Conservation (phyloP, 2,329 filamentous ascomycete genomes). For the Claviceps sp. region DNA sequence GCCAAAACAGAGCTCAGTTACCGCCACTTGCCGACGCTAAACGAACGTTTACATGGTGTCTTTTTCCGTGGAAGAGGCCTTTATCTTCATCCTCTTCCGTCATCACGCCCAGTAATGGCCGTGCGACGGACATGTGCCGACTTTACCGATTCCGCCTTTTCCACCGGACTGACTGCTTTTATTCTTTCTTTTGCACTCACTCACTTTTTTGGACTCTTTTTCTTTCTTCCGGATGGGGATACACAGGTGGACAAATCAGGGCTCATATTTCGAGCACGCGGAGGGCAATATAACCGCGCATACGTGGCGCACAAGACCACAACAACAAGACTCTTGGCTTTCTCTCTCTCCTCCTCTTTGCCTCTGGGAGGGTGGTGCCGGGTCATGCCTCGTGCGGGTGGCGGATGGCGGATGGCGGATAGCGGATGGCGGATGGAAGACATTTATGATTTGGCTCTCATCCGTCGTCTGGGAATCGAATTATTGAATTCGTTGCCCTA, state of each 20-base stretch:
- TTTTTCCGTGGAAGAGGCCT: too few relatives aligned
- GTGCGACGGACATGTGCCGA: too few relatives aligned
- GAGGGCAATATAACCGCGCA: background rate
- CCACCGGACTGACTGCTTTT: background rate
- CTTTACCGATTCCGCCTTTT: background rate
- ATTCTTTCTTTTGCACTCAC: background rate
- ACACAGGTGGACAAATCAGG: background rate
- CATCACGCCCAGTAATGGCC: too few relatives aligned
- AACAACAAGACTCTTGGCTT: background rate
- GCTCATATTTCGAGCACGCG: background rate
- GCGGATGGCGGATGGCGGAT: background rate
- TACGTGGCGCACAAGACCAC: background rate
- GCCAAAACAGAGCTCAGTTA: too few relatives aligned
- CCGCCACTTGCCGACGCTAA: too few relatives aligned
- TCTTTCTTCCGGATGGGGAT: too few relatives aligned
- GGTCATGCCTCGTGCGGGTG: constrained; percentile 1
- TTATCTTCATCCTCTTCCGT: too few relatives aligned
- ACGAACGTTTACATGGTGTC: too few relatives aligned
- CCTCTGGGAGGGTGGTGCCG: constrained; percentile 4
- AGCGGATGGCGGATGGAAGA: background rate
- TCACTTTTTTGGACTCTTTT: background rate
- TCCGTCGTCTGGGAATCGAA: constrained; percentile 4
- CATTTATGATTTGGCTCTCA: background rate
- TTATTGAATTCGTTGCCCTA: background rate
- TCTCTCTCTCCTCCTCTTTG: background rate